Percentiles rank a stretch among this genome's conserved stretches.
Conservation (phyloP, 2,329 filamentous ascomycete genomes). For the Sporothrix sp. region DNA sequence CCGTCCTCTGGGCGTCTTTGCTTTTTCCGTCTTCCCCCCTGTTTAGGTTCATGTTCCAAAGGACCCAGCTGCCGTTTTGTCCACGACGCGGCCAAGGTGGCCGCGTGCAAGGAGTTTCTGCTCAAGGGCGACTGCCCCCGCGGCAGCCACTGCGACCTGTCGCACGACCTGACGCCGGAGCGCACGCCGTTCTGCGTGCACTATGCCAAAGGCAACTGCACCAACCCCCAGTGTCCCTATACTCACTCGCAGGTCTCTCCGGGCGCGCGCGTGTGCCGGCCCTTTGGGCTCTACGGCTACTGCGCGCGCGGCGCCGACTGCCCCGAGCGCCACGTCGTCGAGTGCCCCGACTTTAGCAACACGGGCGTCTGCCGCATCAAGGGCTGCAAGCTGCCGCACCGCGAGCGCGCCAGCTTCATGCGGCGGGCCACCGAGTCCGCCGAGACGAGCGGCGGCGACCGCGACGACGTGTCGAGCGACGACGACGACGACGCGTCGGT, state of each 20-base stretch:
- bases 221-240: slow-evolving; percentile 77
- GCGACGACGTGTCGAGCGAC: slow-evolving; percentile 68
- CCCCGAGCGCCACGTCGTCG: slow-evolving; percentile 74
- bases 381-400: slow-evolving; percentile 77
- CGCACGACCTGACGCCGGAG: slow-evolving; percentile 74
- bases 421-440: slow-evolving; percentile 54
- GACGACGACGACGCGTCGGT: slow-evolving; percentile 74
- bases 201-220: slow-evolving; percentile 82
- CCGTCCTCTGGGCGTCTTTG: neutral
- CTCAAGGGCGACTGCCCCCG: slow-evolving; percentile 67
- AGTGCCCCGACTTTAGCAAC: slow-evolving; percentile 94
- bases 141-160: slow-evolving; percentile 78
- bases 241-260: slow-evolving; percentile 72
- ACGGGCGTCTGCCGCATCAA: slow-evolving; percentile 71
- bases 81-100: slow-evolving; percentile 79
- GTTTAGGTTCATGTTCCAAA: slow-evolving; percentile 71
- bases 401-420: slow-evolving; percentile 73
- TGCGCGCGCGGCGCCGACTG: slow-evolving; percentile 75
- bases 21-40: neutral
- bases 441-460: slow-evolving; percentile 26
- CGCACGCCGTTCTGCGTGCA: slow-evolving; percentile 83
- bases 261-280: slow-evolving; percentile 68
- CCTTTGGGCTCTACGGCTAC: slow-evolving; percentile 80
- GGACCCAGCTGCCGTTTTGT: slow-evolving; percentile 70
- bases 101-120: slow-evolving; percentile 81